Base-by-base conservation (phyloP, 768 basidiomycete genomes). In the Russula compacta region DNA sequence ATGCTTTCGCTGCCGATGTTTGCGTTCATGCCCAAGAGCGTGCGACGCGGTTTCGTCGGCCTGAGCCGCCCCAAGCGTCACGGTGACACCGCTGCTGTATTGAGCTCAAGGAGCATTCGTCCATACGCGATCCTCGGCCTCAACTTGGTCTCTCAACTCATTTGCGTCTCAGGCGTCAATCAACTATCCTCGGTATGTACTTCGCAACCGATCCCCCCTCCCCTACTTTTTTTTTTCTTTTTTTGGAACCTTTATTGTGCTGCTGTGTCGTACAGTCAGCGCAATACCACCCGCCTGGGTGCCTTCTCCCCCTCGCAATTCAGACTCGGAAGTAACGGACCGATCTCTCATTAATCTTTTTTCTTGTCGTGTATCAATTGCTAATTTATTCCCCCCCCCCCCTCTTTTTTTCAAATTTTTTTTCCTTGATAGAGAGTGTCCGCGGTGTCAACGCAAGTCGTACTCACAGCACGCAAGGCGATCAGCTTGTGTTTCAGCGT, bases 111-210 rank as follows among this genome's bases (percentile, higher is more conserved):
- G 4, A 11, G 68, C 75, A 12, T 67, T 73, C 52, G 10, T 3
- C 79, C 88, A 0, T 83, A 84, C 69, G 59, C 82, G 36, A 78
- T 86, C 21, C 75, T 92, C 19, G 75, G 70, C 0, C 73, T 78
- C 21, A 92, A 92, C 68, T 78, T 92, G 19, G 60, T 84, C 14
- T 82, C 89, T 2, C 92, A 92, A 67, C 80, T 87, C 2, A 72
- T 88, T n/a, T 94, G 92, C 67, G 85, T 92, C 4, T 82, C 87
- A 0, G 89, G 89, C 21, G 92, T 92, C 39, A 92, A 92, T 70
- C 79, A 81, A 64, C 74, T 92, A 40, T 84, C 86, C n/a, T 85
- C 89, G 58, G 89, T 92, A 60, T 33, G 87, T 58, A 4, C 46
- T 24, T 36, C 24, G 24, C 3, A 29, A 29, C 24, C 24, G 24